Base-by-base conservation (phyloP, 2,329 filamentous ascomycete genomes). In the Madurella fahalii region DNA sequence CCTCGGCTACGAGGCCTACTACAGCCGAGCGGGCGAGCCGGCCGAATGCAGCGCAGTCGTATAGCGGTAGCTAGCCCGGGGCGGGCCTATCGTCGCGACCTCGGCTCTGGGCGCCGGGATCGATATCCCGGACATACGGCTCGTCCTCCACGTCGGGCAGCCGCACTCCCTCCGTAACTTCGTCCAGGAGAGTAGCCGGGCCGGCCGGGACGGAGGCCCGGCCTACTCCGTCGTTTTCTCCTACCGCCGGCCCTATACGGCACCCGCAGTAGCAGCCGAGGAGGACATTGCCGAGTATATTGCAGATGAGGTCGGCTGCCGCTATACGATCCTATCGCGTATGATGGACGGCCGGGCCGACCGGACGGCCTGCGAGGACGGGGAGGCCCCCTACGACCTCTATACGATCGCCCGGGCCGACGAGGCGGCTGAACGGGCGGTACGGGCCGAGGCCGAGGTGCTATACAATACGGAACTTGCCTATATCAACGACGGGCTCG, bases 111-210 rank as follows among this genome's bases (percentile, higher is more conserved):
- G 44, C 7, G 18, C 47, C 7, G 50, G 50, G 17, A 20, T 47
- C 9, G 44, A 53, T 18, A n/a, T n/a, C 9, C 37, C 44, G 25
- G 13, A 9, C 12, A 44, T 51, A 37, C 43, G 43, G 50, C n/a
- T 34, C 4, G 50, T 47, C 25, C 25, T 53, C 4, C 39, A 53
- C 17, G 50, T 41, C 2, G 50, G 50, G 13, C n/a, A 9, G 43
- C 18, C 34, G 3, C 50, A 37, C n/a, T 44, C 39, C 11, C 47
- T 53, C n/a, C 44, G 50, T 37, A 37, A 53, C 43, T 53, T 41
- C 39, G 44, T 30, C 18, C 39, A 53, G 25, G 44, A 53, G 37
- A 53, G 50, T 37, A 44, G 50, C 20, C 50, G 43, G 30, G 50
- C 50, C n/a, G 50, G 50, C 20, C 32, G 50, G 1, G 50, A 53